These are phyloP conservation scores for Solanum chacoense DNA, from an alignment of 305 asterid genomes.

Conservation along the genomic window DNA sequence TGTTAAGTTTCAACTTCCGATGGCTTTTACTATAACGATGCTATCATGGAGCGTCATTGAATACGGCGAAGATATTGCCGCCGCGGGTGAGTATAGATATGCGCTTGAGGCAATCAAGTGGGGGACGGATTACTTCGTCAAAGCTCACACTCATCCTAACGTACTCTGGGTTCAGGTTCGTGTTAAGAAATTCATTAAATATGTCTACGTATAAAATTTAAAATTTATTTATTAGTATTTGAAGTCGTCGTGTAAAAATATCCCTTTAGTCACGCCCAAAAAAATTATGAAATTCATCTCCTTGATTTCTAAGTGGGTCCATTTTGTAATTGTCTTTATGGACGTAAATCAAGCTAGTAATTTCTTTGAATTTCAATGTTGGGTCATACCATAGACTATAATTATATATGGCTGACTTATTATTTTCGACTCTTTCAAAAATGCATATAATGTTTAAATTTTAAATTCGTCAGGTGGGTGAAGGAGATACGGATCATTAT, in stretches of 20 bases:
- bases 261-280: background rate
- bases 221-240: background rate
- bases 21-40: slow-evolving; percentile 76
- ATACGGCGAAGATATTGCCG: slow-evolving; percentile 39
- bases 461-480: slow-evolving; percentile 39
- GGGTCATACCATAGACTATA: background rate
- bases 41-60: slow-evolving; percentile 67
- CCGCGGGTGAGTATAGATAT: slow-evolving; percentile 49
- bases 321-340: background rate
- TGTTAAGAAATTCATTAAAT: background rate
- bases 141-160: slow-evolving; percentile 68
- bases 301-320: slow-evolving; percentile 25
- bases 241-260: background rate
- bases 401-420: background rate
- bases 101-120: slow-evolving; percentile 82
- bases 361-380: background rate
- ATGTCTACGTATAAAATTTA: background rate
- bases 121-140: slow-evolving; percentile 91
- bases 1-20: slow-evolving; percentile 73
- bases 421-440: background rate
- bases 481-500: slow-evolving; percentile 38
- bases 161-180: slow-evolving; percentile 78
- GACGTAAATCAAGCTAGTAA: background rate
- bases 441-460: background rate
- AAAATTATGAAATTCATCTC: too few species aligned